A percentile compares a stretch with the other conserved stretches of the same genome.
Conservation (phyloP, 352 stramenopile genomes). For the Pythium dissimile region DNA sequence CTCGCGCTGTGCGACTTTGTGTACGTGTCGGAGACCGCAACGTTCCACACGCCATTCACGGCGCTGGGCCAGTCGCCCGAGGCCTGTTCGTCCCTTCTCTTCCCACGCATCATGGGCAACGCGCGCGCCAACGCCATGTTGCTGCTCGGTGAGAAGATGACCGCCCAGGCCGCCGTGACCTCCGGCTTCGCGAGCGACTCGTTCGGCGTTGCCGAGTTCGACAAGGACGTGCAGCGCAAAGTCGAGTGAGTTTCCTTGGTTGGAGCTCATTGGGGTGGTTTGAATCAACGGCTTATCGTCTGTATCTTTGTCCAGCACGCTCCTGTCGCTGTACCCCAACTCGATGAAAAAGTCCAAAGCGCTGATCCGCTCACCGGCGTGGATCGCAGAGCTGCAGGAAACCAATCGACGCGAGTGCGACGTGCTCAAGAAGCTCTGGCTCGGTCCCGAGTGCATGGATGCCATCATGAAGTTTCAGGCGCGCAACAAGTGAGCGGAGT, state of each 20-base stretch:
- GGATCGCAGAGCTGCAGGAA: conserved; percentile 52
- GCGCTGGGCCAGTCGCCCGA: conserved; percentile 88
- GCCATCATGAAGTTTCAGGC: conserved; percentile 73
- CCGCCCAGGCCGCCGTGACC: conserved; percentile 44
- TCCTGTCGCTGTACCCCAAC: conserved; percentile 62
- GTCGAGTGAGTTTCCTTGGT: conserved; percentile 47
- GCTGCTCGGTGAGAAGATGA: conserved; percentile 83
- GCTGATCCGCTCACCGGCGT: conserved; percentile 43
- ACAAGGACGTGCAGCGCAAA: conserved; percentile 48
- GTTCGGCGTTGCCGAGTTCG: conserved; percentile 63
- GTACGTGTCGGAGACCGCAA: conserved; percentile 83
- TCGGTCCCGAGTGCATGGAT: conserved; percentile 70
- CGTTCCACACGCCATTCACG: conserved; percentile 92
- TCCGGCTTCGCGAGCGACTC: conserved; percentile 46
- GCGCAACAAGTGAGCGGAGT: conserved; percentile 40
- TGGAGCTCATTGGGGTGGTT: neutral
- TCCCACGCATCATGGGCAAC: conserved; percentile 82
- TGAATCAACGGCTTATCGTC: neutral
- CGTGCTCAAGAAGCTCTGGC: conserved; percentile 72
- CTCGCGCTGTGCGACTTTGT: conserved; percentile 89
- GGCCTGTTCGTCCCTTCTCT: conserved; percentile 86
- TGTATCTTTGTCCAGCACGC: conserved; percentile 24
- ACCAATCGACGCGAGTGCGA: conserved; percentile 53
- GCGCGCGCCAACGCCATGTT: conserved; percentile 88
- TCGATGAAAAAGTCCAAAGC: conserved; percentile 63